These are phyloP conservation scores for Cyclanthera cordifolia DNA, from an alignment of 306 rosid species.

Conservation along the genomic window DNA sequence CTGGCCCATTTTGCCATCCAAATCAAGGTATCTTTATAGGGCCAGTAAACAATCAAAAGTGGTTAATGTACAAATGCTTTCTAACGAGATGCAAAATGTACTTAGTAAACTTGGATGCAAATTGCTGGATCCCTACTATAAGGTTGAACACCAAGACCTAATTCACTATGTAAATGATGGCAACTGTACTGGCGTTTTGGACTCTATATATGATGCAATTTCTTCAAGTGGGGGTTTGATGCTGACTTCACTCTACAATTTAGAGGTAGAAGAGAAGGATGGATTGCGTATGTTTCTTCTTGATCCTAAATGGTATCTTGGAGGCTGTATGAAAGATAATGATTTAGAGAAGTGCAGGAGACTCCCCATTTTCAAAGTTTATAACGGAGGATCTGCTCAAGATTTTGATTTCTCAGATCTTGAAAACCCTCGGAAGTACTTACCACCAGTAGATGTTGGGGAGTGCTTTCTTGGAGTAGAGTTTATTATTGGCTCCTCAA, in stretches of 20 bases:
- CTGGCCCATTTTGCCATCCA: constrained; percentile 93
- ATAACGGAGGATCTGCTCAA: constrained; percentile 38
- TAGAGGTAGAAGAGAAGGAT: constrained; percentile 56
- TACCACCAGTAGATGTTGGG: constrained; percentile 64
- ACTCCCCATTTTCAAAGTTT: constrained; percentile 68
- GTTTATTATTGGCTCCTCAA: constrained; percentile 54
- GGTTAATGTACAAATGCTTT: constrained; percentile 51
- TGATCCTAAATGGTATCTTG: constrained; percentile 84
- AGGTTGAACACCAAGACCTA: constrained; percentile 59
- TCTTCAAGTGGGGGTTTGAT: constrained; percentile 34
- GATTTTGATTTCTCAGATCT: constrained; percentile 55
- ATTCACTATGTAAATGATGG: constrained; percentile 53
- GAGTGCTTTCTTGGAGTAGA: constrained; percentile 64
- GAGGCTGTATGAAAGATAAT: constrained; percentile 44
- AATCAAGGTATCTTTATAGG: constrained; percentile 59
- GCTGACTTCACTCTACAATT: constrained; percentile 39
- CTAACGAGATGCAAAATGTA: constrained; percentile 38
- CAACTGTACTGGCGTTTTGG: constrained; percentile 57
- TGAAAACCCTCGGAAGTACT: constrained; percentile 63
- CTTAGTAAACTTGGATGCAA: constrained; percentile 70
- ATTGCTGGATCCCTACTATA: constrained; percentile 48
- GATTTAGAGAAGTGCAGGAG: constrained; percentile 47
- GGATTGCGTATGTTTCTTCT: constrained; percentile 74
- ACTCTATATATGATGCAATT: constrained; percentile 44
- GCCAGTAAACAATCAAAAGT: constrained; percentile 55